Conservation (phyloP, 2,329 filamentous ascomycete species). For the Scedosporium aurantiacum region DNA sequence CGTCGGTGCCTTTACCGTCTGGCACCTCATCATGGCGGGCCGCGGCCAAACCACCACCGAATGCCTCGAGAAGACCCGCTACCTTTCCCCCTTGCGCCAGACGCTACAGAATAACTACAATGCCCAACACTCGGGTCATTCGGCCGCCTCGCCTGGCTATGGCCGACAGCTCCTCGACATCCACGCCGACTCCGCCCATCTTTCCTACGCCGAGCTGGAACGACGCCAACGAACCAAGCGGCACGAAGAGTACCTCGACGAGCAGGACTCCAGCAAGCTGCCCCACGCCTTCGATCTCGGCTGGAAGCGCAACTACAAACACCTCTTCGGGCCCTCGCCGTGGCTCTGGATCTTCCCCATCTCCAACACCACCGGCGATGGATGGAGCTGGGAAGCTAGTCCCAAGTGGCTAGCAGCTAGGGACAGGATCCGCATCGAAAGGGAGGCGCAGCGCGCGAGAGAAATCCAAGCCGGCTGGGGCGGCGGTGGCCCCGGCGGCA, state of each 20-base stretch:
- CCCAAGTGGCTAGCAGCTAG: slow-evolving; percentile 64
- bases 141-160: slow-evolving; percentile 44
- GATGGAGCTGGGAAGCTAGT: slow-evolving; percentile 88
- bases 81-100: slow-evolving; percentile 61
- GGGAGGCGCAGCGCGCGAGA: slow-evolving; percentile 48
- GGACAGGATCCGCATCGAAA: slow-evolving; percentile 47
- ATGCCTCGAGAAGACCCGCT: slow-evolving; percentile 89
- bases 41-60: slow-evolving; percentile 89
- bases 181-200: slow-evolving; percentile 56
- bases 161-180: slow-evolving; percentile 70
- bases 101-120: slow-evolving; percentile 54
- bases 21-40: slow-evolving; percentile 77
- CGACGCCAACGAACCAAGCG: slow-evolving; percentile 41
- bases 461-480: slow-evolving; percentile 62
- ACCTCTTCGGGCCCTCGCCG: slow-evolving; percentile 68
- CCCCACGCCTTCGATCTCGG: slow-evolving; percentile 93
- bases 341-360: slow-evolving; percentile 71
- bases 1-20: slow-evolving; percentile 75
- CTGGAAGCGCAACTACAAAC: slow-evolving; percentile 63
- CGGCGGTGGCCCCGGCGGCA: slow-evolving; percentile 27
- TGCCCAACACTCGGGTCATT: slow-evolving; percentile 39
- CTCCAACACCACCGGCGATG: slow-evolving; percentile 78
- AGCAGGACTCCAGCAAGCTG: slow-evolving; percentile 75
- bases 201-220: slow-evolving; percentile 45
- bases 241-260: slow-evolving; percentile 70